A percentile compares a stretch with the other conserved stretches of the same genome.
Conservation (phyloP, 495 filamentous ascomycete species). For the Choiromyces venosus region DNA sequence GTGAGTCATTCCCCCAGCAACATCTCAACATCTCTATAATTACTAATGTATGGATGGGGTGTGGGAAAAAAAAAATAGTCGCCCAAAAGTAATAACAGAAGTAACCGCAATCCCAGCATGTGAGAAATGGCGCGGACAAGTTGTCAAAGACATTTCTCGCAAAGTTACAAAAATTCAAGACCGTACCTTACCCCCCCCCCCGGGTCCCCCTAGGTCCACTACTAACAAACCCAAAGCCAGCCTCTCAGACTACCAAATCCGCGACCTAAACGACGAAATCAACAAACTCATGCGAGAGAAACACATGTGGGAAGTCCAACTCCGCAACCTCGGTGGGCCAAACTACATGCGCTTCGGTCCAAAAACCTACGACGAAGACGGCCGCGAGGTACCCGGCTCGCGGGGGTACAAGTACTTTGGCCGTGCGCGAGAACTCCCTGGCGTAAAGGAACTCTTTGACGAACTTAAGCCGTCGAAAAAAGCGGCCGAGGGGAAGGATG, state of each 20-base stretch:
- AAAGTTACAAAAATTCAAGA: slow-evolving; percentile 97
- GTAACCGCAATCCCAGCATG: slow-evolving; percentile 76
- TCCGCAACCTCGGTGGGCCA: slow-evolving; percentile 85
- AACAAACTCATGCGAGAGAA: slow-evolving; percentile 99
- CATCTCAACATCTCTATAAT: not conserved
- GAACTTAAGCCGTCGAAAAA: slow-evolving; percentile 59
- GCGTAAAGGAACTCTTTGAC: slow-evolving; percentile 96
- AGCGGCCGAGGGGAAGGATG: slow-evolving; percentile 52
- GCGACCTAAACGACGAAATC: slow-evolving; percentile 98
- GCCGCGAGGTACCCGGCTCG: slow-evolving; percentile 80
- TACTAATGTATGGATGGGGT: slow-evolving; percentile 1
- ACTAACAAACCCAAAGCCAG: slow-evolving; percentile 43
- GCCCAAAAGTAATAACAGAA: slow-evolving; percentile 78
- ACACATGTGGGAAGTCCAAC: slow-evolving; percentile 96
- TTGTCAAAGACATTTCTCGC: slow-evolving; percentile 93
- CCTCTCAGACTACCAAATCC: slow-evolving; percentile 90
- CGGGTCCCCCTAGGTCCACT: not conserved
- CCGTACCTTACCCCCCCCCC: slow-evolving; percentile 21
- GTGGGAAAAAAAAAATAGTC: slow-evolving; percentile 38
- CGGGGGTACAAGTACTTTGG: slow-evolving; percentile 66
- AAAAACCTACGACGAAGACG: slow-evolving; percentile 84
- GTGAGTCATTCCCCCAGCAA: not conserved
- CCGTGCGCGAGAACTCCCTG: slow-evolving; percentile 80
- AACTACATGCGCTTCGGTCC: slow-evolving; percentile 94
- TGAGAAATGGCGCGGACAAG: slow-evolving; percentile 98